Conservation (phyloP, 2,329 filamentous ascomycete genomes). For the Pseudofabraea citricarpa region DNA sequence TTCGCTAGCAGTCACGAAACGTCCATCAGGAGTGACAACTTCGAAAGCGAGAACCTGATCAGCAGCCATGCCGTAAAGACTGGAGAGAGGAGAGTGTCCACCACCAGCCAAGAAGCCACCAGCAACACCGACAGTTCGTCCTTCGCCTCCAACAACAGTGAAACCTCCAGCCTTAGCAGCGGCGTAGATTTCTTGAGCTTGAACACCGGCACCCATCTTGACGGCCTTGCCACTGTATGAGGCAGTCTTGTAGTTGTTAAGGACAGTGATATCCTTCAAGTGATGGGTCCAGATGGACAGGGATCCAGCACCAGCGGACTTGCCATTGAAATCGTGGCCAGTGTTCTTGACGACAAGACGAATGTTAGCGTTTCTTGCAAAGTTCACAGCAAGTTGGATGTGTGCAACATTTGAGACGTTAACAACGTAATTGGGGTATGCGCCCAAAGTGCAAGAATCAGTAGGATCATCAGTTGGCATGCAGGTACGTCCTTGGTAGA, state of each 20-base stretch:
- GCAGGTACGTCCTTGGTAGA: background rate
- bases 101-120: slow-evolving; percentile 15
- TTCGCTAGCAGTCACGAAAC: slow-evolving; percentile 7
- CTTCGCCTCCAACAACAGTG: slow-evolving; percentile 6
- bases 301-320: slow-evolving; percentile 33
- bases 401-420: slow-evolving; percentile 27
- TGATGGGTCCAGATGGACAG: slow-evolving; percentile 13
- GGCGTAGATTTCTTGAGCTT: slow-evolving; percentile 9
- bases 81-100: slow-evolving; percentile 9
- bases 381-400: slow-evolving; percentile 25
- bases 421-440: slow-evolving; percentile 28
- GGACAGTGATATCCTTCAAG: slow-evolving; percentile 10
- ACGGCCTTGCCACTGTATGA: slow-evolving; percentile 18
- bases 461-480: background rate
- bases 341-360: slow-evolving; percentile 10
- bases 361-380: slow-evolving; percentile 12
- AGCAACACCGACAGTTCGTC: slow-evolving; percentile 6
- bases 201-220: slow-evolving; percentile 13
- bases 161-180: slow-evolving; percentile 29
- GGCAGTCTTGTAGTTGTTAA: slow-evolving; percentile 4
- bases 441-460: slow-evolving; percentile 16
- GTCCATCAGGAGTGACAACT: slow-evolving; percentile 12
- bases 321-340: slow-evolving; percentile 31
- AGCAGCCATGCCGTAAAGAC: slow-evolving; percentile 10
- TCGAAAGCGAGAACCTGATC: slow-evolving; percentile 11